These are phyloP conservation scores for Chytriomyces confervae DNA, from an alignment of 192 early-diverging fungal genomes.

Conservation along the genomic window DNA sequence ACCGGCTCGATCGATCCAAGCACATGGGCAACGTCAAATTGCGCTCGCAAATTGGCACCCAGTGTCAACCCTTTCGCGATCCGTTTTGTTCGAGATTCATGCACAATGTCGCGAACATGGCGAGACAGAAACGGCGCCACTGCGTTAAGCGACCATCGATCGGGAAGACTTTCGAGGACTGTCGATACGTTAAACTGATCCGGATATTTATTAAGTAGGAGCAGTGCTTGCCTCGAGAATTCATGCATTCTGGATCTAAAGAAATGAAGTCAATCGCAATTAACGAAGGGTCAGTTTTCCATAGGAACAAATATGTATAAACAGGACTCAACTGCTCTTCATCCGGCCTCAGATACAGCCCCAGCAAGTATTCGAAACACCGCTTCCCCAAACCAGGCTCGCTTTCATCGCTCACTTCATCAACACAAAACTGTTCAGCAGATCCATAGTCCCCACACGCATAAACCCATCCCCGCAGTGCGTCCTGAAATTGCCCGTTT, in stretches of 20 bases:
- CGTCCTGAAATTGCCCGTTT: background rate
- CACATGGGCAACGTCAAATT: background rate
- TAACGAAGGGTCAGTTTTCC: background rate
- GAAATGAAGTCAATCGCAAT: background rate
- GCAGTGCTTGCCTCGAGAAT: slow-evolving; percentile 29
- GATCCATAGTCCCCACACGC: slow-evolving; percentile 11
- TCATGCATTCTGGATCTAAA: slow-evolving; percentile 16
- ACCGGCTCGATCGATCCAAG: background rate
- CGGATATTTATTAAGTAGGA: slow-evolving; percentile 37
- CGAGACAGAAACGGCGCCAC: slow-evolving; percentile 30
- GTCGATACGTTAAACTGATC: slow-evolving; percentile 35
- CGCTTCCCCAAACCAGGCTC: background rate
- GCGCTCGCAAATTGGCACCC: slow-evolving; percentile 35
- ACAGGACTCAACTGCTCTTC: slow-evolving; percentile 22
- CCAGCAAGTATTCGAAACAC: slow-evolving; percentile 16
- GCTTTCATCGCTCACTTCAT: background rate
- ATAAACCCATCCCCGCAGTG: slow-evolving; percentile 12
- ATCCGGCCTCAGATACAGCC: slow-evolving; percentile 34
- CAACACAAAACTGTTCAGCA: slow-evolving; percentile 11
- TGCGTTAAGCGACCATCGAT: slow-evolving; percentile 45
- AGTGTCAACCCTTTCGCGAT: slow-evolving; percentile 35
- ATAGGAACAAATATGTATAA: background rate
- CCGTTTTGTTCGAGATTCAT: slow-evolving; percentile 23
- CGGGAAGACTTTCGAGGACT: slow-evolving; percentile 44
- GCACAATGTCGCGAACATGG: slow-evolving; percentile 14